A percentile compares a stretch with the other conserved stretches of the same genome.
phyloP scores from a whole-genome alignment of 257 asterid species.

The Perilla frutescens region DNA sequence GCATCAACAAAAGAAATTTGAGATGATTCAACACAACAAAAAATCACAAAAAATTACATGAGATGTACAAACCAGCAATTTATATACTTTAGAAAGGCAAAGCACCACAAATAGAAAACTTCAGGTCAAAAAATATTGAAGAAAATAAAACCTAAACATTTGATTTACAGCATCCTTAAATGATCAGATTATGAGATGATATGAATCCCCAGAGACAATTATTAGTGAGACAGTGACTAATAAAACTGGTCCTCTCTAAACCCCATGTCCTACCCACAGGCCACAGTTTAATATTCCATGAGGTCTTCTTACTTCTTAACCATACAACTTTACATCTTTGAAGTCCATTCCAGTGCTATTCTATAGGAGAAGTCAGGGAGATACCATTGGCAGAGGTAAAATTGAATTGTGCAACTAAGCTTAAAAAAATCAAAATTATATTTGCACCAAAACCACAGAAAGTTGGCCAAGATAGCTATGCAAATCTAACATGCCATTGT shows the following conservation, averaged over 20 bases:
- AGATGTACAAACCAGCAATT: not conserved
- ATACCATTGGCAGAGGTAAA: not conserved
- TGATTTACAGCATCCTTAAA: not conserved
- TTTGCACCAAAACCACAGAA: conserved; percentile 9
- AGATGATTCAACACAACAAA: too few relatives aligned
- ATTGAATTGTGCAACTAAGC: not conserved
- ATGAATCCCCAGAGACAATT: not conserved
- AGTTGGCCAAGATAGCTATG: not conserved
- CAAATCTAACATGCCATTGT: conserved; percentile 1
- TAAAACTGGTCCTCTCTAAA: not conserved
- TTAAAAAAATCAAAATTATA: not conserved
- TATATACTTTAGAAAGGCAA: not conserved
- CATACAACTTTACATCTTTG: not conserved
- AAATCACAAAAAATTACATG: too few relatives aligned
- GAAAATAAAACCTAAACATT: not conserved
- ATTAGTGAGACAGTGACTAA: not conserved
- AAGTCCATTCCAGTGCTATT: not conserved
- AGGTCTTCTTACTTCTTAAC: not conserved
- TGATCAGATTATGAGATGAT: not conserved
- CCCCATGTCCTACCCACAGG: not conserved
- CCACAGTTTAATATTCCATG: not conserved
- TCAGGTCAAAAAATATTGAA: not conserved
- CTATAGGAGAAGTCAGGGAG: not conserved
- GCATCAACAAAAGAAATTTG: too few relatives aligned
- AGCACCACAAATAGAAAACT: not conserved